phyloP scores from a whole-genome alignment of 1,284 basidiomycete genomes.

The Sanguinoderma infundibulare region DNA sequence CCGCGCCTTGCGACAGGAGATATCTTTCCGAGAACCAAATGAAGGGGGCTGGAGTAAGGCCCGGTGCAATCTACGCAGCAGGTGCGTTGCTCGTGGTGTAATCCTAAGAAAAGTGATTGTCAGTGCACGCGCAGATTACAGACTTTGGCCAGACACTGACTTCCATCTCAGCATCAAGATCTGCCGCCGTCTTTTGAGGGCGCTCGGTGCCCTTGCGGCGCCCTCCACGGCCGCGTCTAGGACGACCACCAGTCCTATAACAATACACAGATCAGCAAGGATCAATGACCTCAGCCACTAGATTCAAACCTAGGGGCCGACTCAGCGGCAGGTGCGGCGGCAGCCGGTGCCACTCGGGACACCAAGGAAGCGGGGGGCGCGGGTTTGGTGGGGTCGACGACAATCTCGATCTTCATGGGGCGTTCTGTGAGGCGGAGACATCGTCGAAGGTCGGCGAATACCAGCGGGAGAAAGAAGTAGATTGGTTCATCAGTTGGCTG shows the following conservation, averaged over 20 bases:
- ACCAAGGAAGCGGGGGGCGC: conserved; percentile 64
- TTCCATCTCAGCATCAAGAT: conserved; percentile 87
- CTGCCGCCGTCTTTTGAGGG: conserved; percentile 69
- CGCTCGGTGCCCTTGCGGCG: conserved; percentile 71
- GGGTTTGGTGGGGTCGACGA: conserved; percentile 86
- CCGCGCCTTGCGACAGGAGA: conserved; percentile 5
- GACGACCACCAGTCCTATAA: conserved; percentile 42
- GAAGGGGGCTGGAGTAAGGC: background rate
- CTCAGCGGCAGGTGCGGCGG: conserved; percentile 42
- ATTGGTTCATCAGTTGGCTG: conserved; percentile 62
- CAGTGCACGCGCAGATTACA: background rate
- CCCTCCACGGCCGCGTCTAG: conserved; percentile 52
- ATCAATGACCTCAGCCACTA: too few species aligned
- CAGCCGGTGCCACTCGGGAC: conserved; percentile 69
- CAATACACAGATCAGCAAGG: conserved; percentile 15
- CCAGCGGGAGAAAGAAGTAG: conserved; percentile 30
- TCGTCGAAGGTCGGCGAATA: conserved; percentile 22
- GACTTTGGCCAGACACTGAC: conserved; percentile 43
- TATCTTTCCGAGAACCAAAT: background rate
- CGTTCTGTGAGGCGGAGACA: conserved; percentile 66
- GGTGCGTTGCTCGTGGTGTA: conserved; percentile 63
- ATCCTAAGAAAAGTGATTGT: conserved; percentile 46
- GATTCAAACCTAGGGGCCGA: conserved; percentile 51
- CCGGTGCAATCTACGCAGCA: conserved; percentile 26
- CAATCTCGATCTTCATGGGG: conserved; percentile 98